Evolutionary conservation across 179 eudicot species (phyloP).

Genomic region (Beta macrorhiza): DNA sequence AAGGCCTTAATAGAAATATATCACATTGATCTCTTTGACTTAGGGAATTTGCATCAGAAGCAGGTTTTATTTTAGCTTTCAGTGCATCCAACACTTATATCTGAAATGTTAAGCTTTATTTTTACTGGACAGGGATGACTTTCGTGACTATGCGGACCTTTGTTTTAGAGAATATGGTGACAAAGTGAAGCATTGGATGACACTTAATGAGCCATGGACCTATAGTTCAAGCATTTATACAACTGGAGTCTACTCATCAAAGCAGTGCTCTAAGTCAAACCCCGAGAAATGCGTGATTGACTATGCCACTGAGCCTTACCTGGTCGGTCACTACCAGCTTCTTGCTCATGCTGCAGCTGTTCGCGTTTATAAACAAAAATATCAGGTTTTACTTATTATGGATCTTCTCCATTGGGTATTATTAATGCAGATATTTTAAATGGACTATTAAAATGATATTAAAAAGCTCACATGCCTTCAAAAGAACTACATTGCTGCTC

Average conservation of each 20-base stretch:
- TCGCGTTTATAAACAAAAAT: slow-evolving; percentile 32
- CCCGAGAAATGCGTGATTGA: slow-evolving; percentile 23
- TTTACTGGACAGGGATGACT: slow-evolving; percentile 35
- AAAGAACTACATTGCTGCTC: not conserved
- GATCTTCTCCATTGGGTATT: not conserved
- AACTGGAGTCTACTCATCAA: slow-evolving; percentile 26
- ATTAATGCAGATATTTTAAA: not conserved
- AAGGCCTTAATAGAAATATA: no score
- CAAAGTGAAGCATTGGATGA: slow-evolving; percentile 45
- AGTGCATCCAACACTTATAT: slow-evolving; percentile 1
- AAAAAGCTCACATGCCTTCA: not conserved
- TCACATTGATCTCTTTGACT: not conserved
- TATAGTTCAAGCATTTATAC: slow-evolving; percentile 23
- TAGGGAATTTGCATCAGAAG: not conserved
- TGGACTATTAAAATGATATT: not conserved
- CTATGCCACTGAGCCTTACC: slow-evolving; percentile 34
- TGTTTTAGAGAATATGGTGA: slow-evolving; percentile 47
- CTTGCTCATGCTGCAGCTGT: slow-evolving; percentile 42
- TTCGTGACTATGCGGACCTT: slow-evolving; percentile 36
- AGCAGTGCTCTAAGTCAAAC: slow-evolving; percentile 28
- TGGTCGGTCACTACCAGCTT: slow-evolving; percentile 37
- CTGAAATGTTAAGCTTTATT: not conserved
- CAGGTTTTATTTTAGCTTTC: not conserved
- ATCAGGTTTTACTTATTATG: slow-evolving; percentile 33
- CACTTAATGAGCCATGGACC: slow-evolving; percentile 42